Evolutionary conservation across 73 alveolate species (phyloP).

Genomic region (Tetrahymena borealis): DNA sequence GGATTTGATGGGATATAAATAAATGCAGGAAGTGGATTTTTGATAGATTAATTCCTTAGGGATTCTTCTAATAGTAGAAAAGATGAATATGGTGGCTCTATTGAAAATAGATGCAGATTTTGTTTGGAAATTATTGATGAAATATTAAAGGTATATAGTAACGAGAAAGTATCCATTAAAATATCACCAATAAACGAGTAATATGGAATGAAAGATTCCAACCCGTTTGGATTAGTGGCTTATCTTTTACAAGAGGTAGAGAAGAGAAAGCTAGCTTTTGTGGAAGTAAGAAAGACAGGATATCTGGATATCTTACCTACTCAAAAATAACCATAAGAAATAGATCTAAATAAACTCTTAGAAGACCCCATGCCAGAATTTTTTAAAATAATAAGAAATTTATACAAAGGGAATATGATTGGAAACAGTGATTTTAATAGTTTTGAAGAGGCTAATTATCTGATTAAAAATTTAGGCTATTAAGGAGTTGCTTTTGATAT

Average conservation of each 20-base stretch:
- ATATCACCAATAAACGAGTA: conserved; percentile 12
- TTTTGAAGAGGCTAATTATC: not conserved
- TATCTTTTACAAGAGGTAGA: conserved; percentile 6
- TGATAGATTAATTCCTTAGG: conserved; percentile 60
- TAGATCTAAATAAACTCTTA: not conserved
- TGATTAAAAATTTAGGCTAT: not conserved
- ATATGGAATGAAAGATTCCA: conserved; percentile 18
- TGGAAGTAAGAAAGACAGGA: conserved; percentile 4
- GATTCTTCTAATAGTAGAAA: conserved; percentile 64
- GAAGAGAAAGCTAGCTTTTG: conserved; percentile 13
- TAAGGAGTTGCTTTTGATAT: not conserved
- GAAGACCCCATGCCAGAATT: conserved; percentile 11
- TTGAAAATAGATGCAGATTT: conserved; percentile 72
- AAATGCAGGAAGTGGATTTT: conserved; percentile 66
- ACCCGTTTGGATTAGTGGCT: conserved; percentile 6
- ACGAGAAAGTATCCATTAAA: conserved; percentile 24
- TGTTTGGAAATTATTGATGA: conserved; percentile 51
- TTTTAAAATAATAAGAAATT: conserved; percentile 7
- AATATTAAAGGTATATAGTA: not conserved
- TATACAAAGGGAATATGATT: conserved; percentile 21
- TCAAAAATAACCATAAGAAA: not conserved
- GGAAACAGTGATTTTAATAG: conserved; percentile 4
- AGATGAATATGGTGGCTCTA: conserved; percentile 84
- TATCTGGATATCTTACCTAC: not conserved
- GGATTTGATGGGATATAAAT: conserved; percentile 93